A percentile compares a stretch with the other conserved stretches of the same genome.
These are phyloP conservation scores for Cucumis cinereus DNA, from an alignment of 306 rosid species.

Conservation along the genomic window DNA sequence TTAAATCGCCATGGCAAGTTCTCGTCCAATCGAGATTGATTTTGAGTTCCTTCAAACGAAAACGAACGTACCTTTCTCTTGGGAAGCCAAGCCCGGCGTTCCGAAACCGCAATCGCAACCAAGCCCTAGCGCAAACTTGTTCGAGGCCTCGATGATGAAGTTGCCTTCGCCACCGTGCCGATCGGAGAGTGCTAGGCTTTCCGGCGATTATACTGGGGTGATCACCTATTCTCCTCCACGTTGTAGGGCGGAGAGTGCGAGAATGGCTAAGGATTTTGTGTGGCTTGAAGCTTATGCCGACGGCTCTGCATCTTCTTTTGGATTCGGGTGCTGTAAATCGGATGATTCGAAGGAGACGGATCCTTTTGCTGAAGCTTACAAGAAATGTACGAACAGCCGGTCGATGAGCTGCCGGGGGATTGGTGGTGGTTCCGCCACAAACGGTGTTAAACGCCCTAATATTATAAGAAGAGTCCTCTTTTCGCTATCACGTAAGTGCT, in stretches of 20 bases:
- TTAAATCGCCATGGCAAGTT: not conserved
- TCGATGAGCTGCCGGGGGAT: not conserved
- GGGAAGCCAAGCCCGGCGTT: conserved; percentile 48
- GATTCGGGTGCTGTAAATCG: not conserved
- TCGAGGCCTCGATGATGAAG: not conserved
- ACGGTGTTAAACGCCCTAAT: conserved; percentile 8
- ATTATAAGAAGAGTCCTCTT: conserved; percentile 6
- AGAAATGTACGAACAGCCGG: conserved; percentile 33
- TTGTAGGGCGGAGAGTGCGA: not conserved
- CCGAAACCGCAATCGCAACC: conserved; percentile 12
- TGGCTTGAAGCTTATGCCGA: not conserved
- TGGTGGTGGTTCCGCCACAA: not conserved
- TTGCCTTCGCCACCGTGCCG: conserved; percentile 10
- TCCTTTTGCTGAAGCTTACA: conserved; percentile 45
- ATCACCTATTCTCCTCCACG: not conserved
- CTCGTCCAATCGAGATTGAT: not conserved
- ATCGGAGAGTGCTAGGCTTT: conserved; percentile 4
- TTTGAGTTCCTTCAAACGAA: not conserved
- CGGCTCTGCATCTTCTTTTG: not conserved
- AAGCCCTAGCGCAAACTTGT: not conserved
- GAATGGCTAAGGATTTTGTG: not conserved
- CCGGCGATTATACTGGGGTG: not conserved
- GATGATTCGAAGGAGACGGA: conserved; percentile 22
- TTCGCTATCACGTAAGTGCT: not conserved
- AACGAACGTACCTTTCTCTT: conserved; percentile 37